Base-by-base conservation (phyloP, 2,329 filamentous ascomycete species). In the Penicillium sp. region DNA sequence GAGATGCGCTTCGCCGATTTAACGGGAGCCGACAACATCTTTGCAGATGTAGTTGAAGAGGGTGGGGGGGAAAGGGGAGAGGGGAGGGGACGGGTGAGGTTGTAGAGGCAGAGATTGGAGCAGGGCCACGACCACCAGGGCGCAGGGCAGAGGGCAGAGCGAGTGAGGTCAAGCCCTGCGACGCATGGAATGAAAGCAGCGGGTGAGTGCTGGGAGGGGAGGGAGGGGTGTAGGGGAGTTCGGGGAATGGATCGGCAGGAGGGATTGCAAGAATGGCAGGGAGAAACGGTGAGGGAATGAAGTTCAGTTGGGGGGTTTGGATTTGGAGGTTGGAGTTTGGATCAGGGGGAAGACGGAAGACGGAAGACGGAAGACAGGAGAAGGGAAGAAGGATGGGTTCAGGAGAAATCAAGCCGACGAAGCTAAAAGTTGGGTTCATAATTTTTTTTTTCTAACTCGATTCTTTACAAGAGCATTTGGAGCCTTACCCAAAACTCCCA, bases 1-100 rank as follows among this genome's bases (percentile, higher is more conserved):
- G 69, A 70, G 41, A 72, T 67, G 43, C 68, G 68, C 56, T 64
- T 69, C 41, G 65, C 67, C 41, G 66, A 67, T 51, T 68, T 70
- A 41, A 61, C 59, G 36, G 65, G 66, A 56, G 66, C 60, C 17
- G 65, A 68, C 51, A 69, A 54, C 63, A 67, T 66, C 47, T 47
- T 63, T 23, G 15, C 20, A 25, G 41, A 27, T 39, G 42, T 27
- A 31, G 25, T 34, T n/a, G 28, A 33, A 16, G 25, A 17, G 28
- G 34, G 34, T 34, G 32, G 32, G 27, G 27, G 26, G 33, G 40
- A 29, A 29, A 36, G 34, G 27, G 25, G n/a, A 34, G 23, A n/a
- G 29, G 37, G 32, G 33, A 39, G 33, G 36, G 41, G 18, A 27
- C n/a, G 38, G 17, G 28, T 32, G 19, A 23, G 33, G 54, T 55